A percentile compares a stretch with the other conserved stretches of the same genome.
Conservation (phyloP, 305 asterid genomes). For the Fraxinus latifolia region DNA sequence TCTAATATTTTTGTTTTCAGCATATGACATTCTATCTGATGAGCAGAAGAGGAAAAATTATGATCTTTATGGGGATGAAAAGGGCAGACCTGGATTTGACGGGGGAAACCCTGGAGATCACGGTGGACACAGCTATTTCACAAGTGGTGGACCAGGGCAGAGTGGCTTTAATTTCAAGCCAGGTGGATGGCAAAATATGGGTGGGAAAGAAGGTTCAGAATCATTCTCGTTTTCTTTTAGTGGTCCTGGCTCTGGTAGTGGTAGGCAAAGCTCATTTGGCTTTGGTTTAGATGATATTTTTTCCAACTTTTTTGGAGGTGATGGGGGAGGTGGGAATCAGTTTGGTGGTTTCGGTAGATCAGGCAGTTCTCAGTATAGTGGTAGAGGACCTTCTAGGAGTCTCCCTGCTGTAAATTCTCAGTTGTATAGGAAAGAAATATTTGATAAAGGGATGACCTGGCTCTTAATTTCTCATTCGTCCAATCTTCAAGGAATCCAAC, state of each 20-base stretch:
- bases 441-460: slow-evolving; percentile 76
- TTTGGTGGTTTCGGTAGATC: slow-evolving; percentile 74
- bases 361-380: slow-evolving; percentile 48
- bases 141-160: slow-evolving; percentile 71
- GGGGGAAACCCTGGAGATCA: slow-evolving; percentile 53
- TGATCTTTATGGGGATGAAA: slow-evolving; percentile 89
- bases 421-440: slow-evolving; percentile 58
- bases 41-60: slow-evolving; percentile 89
- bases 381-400: slow-evolving; percentile 41
- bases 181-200: slow-evolving; percentile 75
- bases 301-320: slow-evolving; percentile 71
- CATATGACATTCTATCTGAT: slow-evolving; percentile 82
- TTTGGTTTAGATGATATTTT: slow-evolving; percentile 71
- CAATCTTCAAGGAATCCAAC: slow-evolving; percentile 45
- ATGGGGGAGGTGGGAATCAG: slow-evolving; percentile 59
- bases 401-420: slow-evolving; percentile 52
- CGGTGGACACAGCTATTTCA: slow-evolving; percentile 59
- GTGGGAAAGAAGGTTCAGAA: slow-evolving; percentile 60
- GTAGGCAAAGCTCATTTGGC: slow-evolving; percentile 55
- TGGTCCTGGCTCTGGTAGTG: slow-evolving; percentile 53
- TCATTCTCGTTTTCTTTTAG: slow-evolving; percentile 91
- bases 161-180: slow-evolving; percentile 72
- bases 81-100: slow-evolving; percentile 68
- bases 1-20: slow-evolving; percentile 39
- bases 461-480: slow-evolving; percentile 57